phyloP scores from a whole-genome alignment of 129 eudicot genomes.

The Cynara cardunculus region DNA sequence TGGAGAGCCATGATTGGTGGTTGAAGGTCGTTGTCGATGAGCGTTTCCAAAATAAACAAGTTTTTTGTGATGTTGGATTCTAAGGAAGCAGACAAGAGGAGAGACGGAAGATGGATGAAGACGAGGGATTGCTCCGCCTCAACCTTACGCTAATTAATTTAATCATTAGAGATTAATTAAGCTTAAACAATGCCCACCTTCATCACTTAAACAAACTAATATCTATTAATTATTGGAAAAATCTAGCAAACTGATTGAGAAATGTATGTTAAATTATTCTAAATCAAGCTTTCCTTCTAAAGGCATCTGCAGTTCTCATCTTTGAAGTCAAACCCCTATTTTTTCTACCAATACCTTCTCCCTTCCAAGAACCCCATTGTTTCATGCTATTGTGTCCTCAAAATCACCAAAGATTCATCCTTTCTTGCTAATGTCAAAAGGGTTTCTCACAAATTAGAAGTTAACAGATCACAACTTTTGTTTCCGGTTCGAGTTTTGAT shows the following conservation, averaged over 20 bases:
- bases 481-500: conserved; percentile 12
- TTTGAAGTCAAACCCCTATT: conserved; percentile 41
- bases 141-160: conserved; percentile 26
- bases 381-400: conserved; percentile 20
- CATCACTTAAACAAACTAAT: conserved; percentile 35
- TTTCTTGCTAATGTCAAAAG: conserved; percentile 2
- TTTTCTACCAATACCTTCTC: conserved; percentile 15
- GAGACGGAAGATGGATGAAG: conserved; percentile 40
- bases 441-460: conserved; percentile 5
- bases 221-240: conserved; percentile 21
- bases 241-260: conserved; percentile 21
- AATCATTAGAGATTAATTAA: conserved; percentile 23
- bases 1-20: conserved; percentile 27
- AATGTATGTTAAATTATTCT: conserved; percentile 34
- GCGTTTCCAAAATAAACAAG: conserved; percentile 1
- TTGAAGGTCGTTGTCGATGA: conserved; percentile 27
- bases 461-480: not conserved
- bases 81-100: conserved; percentile 46
- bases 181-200: conserved; percentile 32
- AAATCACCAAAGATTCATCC: conserved; percentile 17
- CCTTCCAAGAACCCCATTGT: conserved; percentile 33
- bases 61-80: conserved; percentile 37
- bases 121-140: conserved; percentile 52
- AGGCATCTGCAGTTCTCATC: conserved; percentile 27
- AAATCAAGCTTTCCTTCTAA: conserved; percentile 29